Percentiles rank a stretch among this genome's conserved stretches.
Conservation (phyloP, 345 rosid species). For the Arabidopsis arenosa region DNA sequence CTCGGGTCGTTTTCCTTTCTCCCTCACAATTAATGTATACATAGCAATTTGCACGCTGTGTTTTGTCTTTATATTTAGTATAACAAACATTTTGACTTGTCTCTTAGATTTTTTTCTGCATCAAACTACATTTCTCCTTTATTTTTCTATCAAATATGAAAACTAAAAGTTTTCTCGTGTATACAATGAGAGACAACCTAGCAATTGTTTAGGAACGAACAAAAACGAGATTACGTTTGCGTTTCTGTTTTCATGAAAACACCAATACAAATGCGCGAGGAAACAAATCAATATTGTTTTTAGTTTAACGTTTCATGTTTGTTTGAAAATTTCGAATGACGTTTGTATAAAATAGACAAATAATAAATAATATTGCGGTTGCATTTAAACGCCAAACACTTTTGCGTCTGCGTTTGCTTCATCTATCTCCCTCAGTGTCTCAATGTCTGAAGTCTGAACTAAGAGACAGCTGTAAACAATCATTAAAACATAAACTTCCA, state of each 20-base stretch:
- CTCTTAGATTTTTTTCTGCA: background rate
- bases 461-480: slow-evolving; percentile 33
- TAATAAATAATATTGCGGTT: background rate
- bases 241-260: background rate
- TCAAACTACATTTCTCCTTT: background rate
- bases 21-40: slow-evolving; percentile 12
- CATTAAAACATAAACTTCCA: slow-evolving; percentile 28
- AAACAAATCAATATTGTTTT: background rate
- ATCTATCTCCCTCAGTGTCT: slow-evolving; percentile 17
- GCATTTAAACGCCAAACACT: background rate
- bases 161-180: background rate
- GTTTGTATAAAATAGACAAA: background rate
- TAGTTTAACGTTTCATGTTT: background rate
- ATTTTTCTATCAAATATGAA: background rate
- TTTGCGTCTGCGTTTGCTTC: slow-evolving; percentile 16
- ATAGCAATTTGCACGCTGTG: slow-evolving; percentile 27
- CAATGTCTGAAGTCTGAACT: slow-evolving; percentile 21
- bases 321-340: background rate
- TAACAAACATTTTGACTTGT: background rate
- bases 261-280: background rate
- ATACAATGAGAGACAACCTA: background rate
- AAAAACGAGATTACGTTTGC: background rate
- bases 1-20: slow-evolving; percentile 30
- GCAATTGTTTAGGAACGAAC: background rate
- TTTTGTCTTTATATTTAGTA: slow-evolving; percentile 12